A percentile compares a stretch with the other conserved stretches of the same genome.
These are phyloP conservation scores for Auricularia sp. DNA, from an alignment of 768 basidiomycete genomes.

Conservation along the genomic window DNA sequence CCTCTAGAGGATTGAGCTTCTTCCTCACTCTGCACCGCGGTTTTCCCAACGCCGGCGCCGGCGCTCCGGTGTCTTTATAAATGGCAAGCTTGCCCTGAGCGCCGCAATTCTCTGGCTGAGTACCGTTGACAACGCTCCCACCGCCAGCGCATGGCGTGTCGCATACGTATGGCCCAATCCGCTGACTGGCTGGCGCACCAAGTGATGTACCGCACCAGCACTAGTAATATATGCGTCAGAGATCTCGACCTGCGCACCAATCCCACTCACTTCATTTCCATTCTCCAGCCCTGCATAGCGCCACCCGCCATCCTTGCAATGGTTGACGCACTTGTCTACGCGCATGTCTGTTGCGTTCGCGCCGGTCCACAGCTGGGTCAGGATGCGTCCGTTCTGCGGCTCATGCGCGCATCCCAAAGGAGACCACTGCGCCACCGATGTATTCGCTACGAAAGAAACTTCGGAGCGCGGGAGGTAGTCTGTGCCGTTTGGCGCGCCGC, in stretches of 20 bases:
- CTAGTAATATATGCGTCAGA: not conserved
- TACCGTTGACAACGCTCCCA: not conserved
- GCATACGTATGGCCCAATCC: not conserved
- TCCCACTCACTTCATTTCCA: not conserved
- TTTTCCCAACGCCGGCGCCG: not conserved
- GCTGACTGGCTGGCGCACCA: not conserved
- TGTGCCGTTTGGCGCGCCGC: not conserved
- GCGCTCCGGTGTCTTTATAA: not conserved
- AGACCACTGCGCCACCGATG: not conserved
- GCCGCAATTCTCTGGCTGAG: not conserved
- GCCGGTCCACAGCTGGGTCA: not conserved
- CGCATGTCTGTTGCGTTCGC: not conserved
- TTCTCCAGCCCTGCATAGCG: conserved; percentile 1
- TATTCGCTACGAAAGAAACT: not conserved
- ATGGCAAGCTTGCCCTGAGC: not conserved
- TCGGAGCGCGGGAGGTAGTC: not conserved
- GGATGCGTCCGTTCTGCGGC: not conserved
- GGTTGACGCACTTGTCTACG: not conserved
- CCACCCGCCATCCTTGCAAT: not conserved
- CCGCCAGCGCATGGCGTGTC: not conserved
- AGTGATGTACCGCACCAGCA: conserved; percentile 1
- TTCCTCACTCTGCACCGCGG: not conserved
- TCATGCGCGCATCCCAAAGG: not conserved
- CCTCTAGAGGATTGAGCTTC: not conserved
- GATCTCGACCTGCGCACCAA: not conserved